phyloP scores from a whole-genome alignment of 2,329 filamentous ascomycete species.

The Arthrobotrys pseudoclavata region DNA sequence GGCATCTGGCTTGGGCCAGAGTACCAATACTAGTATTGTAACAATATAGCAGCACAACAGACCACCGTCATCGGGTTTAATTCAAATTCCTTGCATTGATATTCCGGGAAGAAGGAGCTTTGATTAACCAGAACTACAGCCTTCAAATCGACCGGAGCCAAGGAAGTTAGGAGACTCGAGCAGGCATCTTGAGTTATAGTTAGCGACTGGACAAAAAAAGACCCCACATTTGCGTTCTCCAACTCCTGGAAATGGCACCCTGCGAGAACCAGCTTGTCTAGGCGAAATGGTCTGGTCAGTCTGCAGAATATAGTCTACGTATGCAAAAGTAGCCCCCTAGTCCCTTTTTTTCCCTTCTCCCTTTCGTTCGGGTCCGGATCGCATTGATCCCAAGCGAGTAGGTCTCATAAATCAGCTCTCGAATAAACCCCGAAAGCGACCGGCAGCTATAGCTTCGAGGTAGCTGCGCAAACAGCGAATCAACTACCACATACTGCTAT shows the following conservation, averaged over 20 bases:
- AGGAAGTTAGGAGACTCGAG: conserved; percentile 8
- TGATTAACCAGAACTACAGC: conserved; percentile 18
- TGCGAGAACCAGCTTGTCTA: conserved; percentile 18
- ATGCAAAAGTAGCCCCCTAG: background rate
- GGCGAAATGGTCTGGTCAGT: conserved; percentile 14
- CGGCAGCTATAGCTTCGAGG: conserved; percentile 19
- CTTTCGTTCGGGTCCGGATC: conserved; percentile 9
- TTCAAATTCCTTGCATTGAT: background rate
- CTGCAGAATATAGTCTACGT: conserved; percentile 8
- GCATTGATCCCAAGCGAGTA: conserved; percentile 8
- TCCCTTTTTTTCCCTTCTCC: background rate
- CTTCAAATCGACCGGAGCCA: background rate
- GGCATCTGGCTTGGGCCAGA: conserved; percentile 11
- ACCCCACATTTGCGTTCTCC: conserved; percentile 12
- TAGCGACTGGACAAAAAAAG: conserved; percentile 9
- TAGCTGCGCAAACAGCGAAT: conserved; percentile 7
- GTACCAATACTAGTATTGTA: background rate
- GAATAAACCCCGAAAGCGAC: conserved; percentile 23
- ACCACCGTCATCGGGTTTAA: background rate
- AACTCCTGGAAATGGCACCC: conserved; percentile 16
- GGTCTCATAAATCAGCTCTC: conserved; percentile 13
- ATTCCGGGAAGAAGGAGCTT: conserved; percentile 9
- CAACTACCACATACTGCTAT: background rate
- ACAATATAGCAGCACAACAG: background rate
- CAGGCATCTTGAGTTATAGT: background rate